A percentile compares a stretch with the other conserved stretches of the same genome.
These are phyloP conservation scores for Hymenotorrendiella dingleyae DNA, from an alignment of 2,329 filamentous ascomycete species.

Conservation along the genomic window DNA sequence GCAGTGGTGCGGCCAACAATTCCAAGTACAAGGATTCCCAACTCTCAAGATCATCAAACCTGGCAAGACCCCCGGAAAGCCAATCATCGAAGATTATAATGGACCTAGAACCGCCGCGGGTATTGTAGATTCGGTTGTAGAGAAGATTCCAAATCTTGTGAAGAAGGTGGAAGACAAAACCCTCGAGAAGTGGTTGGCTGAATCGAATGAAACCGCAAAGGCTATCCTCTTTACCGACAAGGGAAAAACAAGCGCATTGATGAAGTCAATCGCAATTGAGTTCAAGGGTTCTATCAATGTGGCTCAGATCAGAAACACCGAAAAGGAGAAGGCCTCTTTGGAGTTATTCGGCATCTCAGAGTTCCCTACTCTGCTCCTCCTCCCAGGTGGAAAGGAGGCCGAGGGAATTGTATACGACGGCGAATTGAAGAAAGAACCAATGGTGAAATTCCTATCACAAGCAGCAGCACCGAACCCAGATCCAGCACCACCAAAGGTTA, in stretches of 20 bases:
- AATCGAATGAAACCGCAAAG: constrained; percentile 66
- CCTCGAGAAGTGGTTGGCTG: constrained; percentile 65
- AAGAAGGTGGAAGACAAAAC: constrained; percentile 74
- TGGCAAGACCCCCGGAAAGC: constrained; percentile 72
- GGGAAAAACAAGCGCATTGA: constrained; percentile 74
- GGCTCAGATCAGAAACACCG: constrained; percentile 65
- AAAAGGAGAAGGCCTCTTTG: constrained; percentile 69
- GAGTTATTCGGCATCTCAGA: constrained; percentile 69
- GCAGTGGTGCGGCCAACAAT: constrained; percentile 66
- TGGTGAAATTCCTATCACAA: constrained; percentile 78
- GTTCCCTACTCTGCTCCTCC: constrained; percentile 74
- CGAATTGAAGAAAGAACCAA: constrained; percentile 75
- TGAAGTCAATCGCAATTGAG: constrained; percentile 84
- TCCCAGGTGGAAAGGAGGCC: constrained; percentile 60
- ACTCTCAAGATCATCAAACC: constrained; percentile 91
- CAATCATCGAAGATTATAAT: constrained; percentile 84
- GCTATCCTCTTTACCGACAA: constrained; percentile 92
- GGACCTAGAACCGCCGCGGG: constrained; percentile 76
- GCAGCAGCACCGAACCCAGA: constrained; percentile 74
- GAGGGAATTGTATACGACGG: constrained; percentile 69
- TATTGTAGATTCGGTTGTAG: constrained; percentile 79
- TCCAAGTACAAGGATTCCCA: constrained; percentile 91
- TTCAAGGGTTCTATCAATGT: constrained; percentile 75
- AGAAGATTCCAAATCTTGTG: constrained; percentile 90
- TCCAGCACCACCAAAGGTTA: constrained; percentile 46